Evolutionary conservation across 202 grass and related monocot species (phyloP).

Genomic region (Schoenoplectus triqueter): DNA sequence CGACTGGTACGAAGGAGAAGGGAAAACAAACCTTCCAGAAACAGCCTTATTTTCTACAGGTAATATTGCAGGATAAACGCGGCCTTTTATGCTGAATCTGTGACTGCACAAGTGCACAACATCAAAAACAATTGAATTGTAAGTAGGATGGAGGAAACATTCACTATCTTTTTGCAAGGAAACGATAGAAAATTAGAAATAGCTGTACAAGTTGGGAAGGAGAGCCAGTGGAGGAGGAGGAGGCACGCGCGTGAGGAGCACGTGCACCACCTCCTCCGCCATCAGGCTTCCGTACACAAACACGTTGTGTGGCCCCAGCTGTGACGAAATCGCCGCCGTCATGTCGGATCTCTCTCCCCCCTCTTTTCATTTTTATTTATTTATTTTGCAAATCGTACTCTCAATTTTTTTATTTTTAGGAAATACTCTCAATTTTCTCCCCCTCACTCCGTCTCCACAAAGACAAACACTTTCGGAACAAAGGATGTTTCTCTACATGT

Average conservation of each 20-base stretch:
- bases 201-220: constrained; percentile 60
- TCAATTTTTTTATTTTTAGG: no score
- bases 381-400: no score
- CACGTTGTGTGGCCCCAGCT: constrained; percentile 52
- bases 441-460: no score
- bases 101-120: constrained; percentile 44
- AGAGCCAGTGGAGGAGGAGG: constrained; percentile 54
- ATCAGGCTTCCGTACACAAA: constrained; percentile 95
- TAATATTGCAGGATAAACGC: constrained; percentile 87
- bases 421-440: no score
- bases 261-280: constrained; percentile 68
- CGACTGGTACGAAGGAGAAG: not conserved
- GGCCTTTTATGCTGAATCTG: constrained; percentile 71
- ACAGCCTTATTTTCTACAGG: constrained; percentile 53
- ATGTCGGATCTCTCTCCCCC: not conserved
- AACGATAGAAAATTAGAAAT: not conserved
- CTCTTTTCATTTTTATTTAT: not conserved
- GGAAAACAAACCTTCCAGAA: constrained; percentile 59
- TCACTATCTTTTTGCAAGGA: not conserved
- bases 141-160: not conserved
- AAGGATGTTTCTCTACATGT: no score
- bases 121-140: not conserved
- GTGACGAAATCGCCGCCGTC: not conserved
- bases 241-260: constrained; percentile 78
- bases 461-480: no score